Base-by-base conservation (phyloP, 805 yeast species). In the Brettanomyces bruxellensis region DNA sequence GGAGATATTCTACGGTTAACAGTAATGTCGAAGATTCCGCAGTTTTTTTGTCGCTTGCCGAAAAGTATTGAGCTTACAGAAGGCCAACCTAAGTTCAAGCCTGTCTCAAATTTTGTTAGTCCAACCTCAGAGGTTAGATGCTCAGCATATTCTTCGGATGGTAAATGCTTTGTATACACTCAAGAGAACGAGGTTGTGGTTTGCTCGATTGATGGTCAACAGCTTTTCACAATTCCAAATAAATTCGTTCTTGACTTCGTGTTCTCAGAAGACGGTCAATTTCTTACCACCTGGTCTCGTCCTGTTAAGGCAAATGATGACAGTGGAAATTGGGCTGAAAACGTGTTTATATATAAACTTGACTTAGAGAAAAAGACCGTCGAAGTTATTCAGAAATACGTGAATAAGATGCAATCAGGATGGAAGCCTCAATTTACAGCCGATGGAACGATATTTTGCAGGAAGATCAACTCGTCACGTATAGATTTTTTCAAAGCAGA, bases 361-460 rank as follows among this genome's bases (percentile, higher is more conserved):
- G 54, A 61, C 28, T n/a, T 54, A 3, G 41, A 36, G n/a, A 36
- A 50, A 14, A 51, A 45, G n/a, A 30, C 51, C 4, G 53, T 47
- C 25, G 49, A 47, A 14, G 49, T 57, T 12, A 43, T 59, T 5
- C 67, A 77, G 44, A 67, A 79, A 52, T 89, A 84, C 73, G 71
- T 83, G 44, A 84, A 86, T 53, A 86, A 84, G 65, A 79, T 80
- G 44, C 97, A 91, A 69, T 78, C 79, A 51, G 91, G 91, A 25
- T 91, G 98, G 97, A 76, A 78, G 61, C 85, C 95, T n/a, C 95
- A 88, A 67, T 89, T 83, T 63, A 85, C 95, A 7, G 73, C 75
- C 49, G 93, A 89, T 63, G 96, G 89, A 70, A 71, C 75, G 53
- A 70, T 76, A 53, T 72, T 84, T 64, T 84, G 87, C 41, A 76